These are phyloP conservation scores for Apiospora rasikravindrae DNA, from an alignment of 2,329 filamentous ascomycete species.

Conservation along the genomic window DNA sequence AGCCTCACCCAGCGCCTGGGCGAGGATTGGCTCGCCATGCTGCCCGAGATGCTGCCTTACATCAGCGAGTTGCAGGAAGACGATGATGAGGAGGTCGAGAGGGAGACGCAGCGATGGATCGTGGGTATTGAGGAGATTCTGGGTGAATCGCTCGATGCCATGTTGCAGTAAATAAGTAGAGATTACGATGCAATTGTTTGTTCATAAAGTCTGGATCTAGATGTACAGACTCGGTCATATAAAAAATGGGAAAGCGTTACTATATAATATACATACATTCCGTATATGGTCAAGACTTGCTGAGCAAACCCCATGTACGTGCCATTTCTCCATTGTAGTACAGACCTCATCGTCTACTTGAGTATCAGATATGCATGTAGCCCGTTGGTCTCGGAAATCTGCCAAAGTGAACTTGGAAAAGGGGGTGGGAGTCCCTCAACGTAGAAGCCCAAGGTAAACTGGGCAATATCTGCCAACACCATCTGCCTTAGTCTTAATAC, in stretches of 20 bases:
- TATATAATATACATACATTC: background rate
- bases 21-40: slow-evolving; percentile 86
- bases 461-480: background rate
- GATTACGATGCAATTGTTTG: background rate
- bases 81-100: slow-evolving; percentile 91
- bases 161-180: slow-evolving; percentile 71
- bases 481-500: background rate
- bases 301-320: background rate
- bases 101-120: slow-evolving; percentile 90
- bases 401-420: background rate
- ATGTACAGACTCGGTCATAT: background rate
- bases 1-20: slow-evolving; percentile 79
- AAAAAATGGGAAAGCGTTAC: background rate
- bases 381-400: background rate
- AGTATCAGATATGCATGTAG: background rate
- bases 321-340: no score
- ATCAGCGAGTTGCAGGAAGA: slow-evolving; percentile 97
- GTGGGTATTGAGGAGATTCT: slow-evolving; percentile 85
- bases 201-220: background rate
- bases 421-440: background rate
- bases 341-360: background rate
- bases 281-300: no score
- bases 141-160: slow-evolving; percentile 88
- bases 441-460: background rate
- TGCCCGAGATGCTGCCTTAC: slow-evolving; percentile 95